phyloP scores from a whole-genome alignment of 345 rosid genomes.

The Cardamine chenopodiifolia region DNA sequence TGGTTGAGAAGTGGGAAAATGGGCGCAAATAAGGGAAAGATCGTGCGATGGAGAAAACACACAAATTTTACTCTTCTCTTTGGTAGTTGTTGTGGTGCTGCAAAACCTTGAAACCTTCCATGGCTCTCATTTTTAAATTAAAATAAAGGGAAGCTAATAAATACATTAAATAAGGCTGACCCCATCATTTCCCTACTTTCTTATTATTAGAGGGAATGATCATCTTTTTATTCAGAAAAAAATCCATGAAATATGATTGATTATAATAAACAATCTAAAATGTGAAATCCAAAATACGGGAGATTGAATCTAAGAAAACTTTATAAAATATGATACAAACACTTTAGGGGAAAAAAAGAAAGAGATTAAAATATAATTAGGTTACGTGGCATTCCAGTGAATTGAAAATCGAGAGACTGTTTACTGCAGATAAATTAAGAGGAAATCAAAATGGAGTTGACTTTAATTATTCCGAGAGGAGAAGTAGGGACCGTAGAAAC shows the following conservation, averaged over 20 bases:
- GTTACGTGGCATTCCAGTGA: neutral
- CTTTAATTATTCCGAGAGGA: slow-evolving; percentile 19
- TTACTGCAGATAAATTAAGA: neutral
- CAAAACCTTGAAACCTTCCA: slow-evolving; percentile 55
- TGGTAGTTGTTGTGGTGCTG: slow-evolving; percentile 9
- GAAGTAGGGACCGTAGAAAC: neutral
- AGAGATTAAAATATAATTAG: too few species aligned
- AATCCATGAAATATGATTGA: neutral
- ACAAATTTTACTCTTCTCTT: neutral
- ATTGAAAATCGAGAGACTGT: neutral
- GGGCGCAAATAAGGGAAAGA: slow-evolving; percentile 36
- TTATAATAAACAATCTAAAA: neutral
- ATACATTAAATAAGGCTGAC: slow-evolving; percentile 11
- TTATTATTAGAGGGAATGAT: neutral
- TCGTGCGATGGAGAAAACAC: slow-evolving; percentile 33
- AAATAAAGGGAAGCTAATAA: neutral
- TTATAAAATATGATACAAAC: neutral
- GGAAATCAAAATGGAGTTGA: slow-evolving; percentile 32
- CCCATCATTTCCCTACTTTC: slow-evolving; percentile 5
- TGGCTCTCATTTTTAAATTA: slow-evolving; percentile 43
- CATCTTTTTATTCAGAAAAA: neutral
- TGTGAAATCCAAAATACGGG: neutral
- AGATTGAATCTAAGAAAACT: neutral
- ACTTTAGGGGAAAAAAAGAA: too few species aligned
- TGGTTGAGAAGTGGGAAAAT: slow-evolving; percentile 37